Percentiles rank a stretch among this genome's conserved stretches.
phyloP scores from a whole-genome alignment of 1,139 yeast species.

The Geotrichum australiense region DNA sequence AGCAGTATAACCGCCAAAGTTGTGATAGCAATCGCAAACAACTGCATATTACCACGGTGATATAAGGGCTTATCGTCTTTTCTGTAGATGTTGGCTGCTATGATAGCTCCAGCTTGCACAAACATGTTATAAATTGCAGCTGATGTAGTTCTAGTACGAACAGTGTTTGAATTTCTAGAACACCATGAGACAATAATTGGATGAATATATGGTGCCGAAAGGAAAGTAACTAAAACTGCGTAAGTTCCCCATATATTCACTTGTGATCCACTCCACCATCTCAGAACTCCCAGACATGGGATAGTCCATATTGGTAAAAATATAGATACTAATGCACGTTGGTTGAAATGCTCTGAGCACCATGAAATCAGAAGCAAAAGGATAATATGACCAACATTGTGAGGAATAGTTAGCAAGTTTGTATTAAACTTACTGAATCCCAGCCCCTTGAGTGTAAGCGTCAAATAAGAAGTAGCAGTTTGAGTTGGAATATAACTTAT shows the following conservation, averaged over 20 bases:
- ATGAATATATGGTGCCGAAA: constrained; percentile 46
- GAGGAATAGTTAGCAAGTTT: constrained; percentile 51
- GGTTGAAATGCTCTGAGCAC: constrained; percentile 38
- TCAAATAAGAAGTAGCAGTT: constrained; percentile 44
- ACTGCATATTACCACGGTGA: constrained; percentile 45
- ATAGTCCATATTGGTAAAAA: constrained; percentile 37
- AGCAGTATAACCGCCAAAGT: constrained; percentile 23
- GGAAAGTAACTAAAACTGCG: constrained; percentile 41
- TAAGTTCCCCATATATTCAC: constrained; percentile 48
- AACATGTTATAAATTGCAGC: constrained; percentile 53
- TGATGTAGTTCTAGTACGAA: constrained; percentile 51
- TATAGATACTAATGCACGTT: constrained; percentile 34
- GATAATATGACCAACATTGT: constrained; percentile 37
- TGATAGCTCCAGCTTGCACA: constrained; percentile 49
- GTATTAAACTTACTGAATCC: constrained; percentile 53
- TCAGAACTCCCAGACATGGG: constrained; percentile 37
- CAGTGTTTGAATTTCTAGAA: constrained; percentile 50
- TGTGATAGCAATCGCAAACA: constrained; percentile 37
- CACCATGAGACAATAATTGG: constrained; percentile 55
- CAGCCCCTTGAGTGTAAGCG: constrained; percentile 44
- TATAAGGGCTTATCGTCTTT: constrained; percentile 51
- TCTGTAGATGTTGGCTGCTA: constrained; percentile 47
- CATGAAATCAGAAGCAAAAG: constrained; percentile 38
- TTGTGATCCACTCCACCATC: constrained; percentile 48
- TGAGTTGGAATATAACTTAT: constrained; percentile 38